Base-by-base conservation (phyloP, 345 rosid genomes). In the Citrus maxima region DNA sequence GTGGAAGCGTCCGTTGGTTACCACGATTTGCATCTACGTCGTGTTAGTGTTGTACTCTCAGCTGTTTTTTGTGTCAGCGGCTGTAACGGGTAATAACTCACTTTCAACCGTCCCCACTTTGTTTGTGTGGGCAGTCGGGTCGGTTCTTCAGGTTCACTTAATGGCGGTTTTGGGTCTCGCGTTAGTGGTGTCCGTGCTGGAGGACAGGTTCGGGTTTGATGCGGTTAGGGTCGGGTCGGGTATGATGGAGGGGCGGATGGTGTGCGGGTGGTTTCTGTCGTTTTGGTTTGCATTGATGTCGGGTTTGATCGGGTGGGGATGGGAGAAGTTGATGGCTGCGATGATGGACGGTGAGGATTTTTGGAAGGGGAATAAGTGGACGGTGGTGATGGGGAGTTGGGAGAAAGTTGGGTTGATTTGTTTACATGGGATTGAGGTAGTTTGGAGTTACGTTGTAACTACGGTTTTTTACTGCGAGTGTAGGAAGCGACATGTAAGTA, bases 401-500 rank as follows among this genome's bases (percentile, higher is more conserved):
- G 87, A 87, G 25, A 78, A 82, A 79, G 77, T 82, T 61, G 89
- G 62, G 63, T 67, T 90, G 76, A 83, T 85, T 28, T 87, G 84
- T 72, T 38, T 88, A 66, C 91, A 93, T 72, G 98, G 88, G 3
- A 81, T 77, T 49, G 81, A 83, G 68, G 81, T 93, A 78, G 74
- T 92, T n/a, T 77, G 88, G 91, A 87, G 95, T 67, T 91, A 86
- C 40, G 90, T 87, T 2, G 92, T 84, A 1, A 81, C 84, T 7
- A 86, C 98, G 0, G 89, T 90, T 35, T 92, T 89, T 83, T 93
- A 90, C 84, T 71, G 88, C 55, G 93, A 87, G 66, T 90, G 90
- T 75, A 85, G 83, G 81, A 87, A 84, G 77, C 78, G 81, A 37
- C 82, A 82, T 28, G 77, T 60, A 13, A 69, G 6, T 67, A 74